Evolutionary conservation across 2,329 filamentous ascomycete genomes (phyloP).

Genomic region (Passalora sequoiae): DNA sequence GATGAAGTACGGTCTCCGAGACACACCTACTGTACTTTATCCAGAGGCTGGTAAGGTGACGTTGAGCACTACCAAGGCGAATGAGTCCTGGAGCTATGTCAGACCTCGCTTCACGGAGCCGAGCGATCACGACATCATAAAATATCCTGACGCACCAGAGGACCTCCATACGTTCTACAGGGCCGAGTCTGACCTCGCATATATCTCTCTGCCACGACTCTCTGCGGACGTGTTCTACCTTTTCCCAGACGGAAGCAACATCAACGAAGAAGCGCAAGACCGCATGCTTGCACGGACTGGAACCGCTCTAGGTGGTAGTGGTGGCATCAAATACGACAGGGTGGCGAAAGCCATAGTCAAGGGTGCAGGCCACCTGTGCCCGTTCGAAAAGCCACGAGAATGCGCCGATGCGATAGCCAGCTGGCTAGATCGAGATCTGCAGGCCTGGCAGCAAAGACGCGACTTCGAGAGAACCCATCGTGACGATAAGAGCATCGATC

Average conservation of each 20-base stretch:
- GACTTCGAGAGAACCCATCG: background rate
- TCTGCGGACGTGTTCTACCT: background rate
- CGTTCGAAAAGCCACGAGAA: background rate
- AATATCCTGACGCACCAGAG: background rate
- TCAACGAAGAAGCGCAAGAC: background rate
- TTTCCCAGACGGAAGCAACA: background rate
- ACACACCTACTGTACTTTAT: slow-evolving; percentile 1
- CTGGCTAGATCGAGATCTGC: slow-evolving; percentile 1
- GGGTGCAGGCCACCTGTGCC: slow-evolving; percentile 1
- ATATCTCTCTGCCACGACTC: background rate
- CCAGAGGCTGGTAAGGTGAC: slow-evolving; percentile 2
- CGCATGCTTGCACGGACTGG: background rate
- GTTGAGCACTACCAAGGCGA: slow-evolving; percentile 1
- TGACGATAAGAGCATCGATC: slow-evolving; percentile 1
- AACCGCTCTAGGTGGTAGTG: background rate
- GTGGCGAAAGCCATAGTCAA: background rate
- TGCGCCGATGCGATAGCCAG: background rate
- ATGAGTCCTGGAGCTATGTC: slow-evolving; percentile 2
- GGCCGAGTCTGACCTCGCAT: background rate
- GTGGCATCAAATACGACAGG: background rate
- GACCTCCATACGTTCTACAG: background rate
- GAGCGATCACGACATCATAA: background rate
- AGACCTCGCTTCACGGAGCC: background rate
- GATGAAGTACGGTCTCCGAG: slow-evolving; percentile 2
- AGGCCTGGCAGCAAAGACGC: background rate